Evolutionary conservation across 148 eudicot species (phyloP), one percentile per base, ranked within the genome.

Genomic region (Spergularia marina): DNA sequence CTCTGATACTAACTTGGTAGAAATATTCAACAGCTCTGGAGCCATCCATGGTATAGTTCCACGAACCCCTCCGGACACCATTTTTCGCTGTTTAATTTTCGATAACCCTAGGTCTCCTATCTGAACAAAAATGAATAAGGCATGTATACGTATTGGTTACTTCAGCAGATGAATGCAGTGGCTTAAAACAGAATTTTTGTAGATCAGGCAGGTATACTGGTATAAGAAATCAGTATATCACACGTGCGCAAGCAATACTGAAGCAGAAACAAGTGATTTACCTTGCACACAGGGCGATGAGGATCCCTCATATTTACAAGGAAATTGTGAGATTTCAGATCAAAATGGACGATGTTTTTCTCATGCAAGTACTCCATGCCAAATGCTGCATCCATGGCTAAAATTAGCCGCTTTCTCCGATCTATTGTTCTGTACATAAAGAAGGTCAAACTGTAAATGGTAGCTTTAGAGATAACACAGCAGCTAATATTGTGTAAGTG

Each of bases 11-110:
- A 75, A 67, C 57, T 73, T 74, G 56, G 70, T 77, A 64, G 68
- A 72, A 34, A 74, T 25, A 25, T 67, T 77, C 64, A 85, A 53
- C 21, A 85, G 74, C 67, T 85, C 85, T n/a, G 87, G 87, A 72
- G 87, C 87, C 87, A 85, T 85, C 87, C 87, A 85, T 36, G 87
- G 85, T 74, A 85, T 60, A 12, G 87, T 85, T 80, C 87, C 87
- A 18, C 82, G 80, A 18, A 85, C 75, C 30, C 85, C 87, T 61
- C 87, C 85, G 71, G 87, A 82, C 51, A 85, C 82, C 55, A 80
- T 49, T n/a, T 85, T 80, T 72, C 78, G 82, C 63, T 80, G 76
- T 58, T 80, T 85, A 25, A 80, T 73, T 76, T 85, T 85, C 18
- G 87, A 85, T 61, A 85, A 66, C 30, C 87, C 85, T 6, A 85